Base-by-base conservation (phyloP, 139 green algal genomes). In the Tetraselmis striata region DNA sequence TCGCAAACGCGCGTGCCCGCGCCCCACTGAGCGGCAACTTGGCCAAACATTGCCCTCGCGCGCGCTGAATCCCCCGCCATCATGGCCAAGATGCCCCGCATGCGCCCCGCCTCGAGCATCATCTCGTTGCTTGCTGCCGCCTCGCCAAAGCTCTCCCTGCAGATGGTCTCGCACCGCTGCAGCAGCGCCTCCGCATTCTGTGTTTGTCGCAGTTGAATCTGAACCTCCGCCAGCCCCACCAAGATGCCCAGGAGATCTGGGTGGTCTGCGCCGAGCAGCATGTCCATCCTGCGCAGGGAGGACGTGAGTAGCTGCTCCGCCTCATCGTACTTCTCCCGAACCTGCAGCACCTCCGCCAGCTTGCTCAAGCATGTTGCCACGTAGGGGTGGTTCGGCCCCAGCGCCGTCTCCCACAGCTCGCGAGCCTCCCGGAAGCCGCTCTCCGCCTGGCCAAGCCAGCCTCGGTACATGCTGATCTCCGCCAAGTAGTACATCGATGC, bases 391-490 rank as follows among this genome's bases (percentile, higher is more conserved):
- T 83, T 79, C 0, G 79, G 45, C 2, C 83, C 83, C 31, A 76
- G 80, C 23, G 31, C 24, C 28, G n/a, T 27, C 79, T 86, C 83
- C 25, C 83, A 28, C 30, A 80, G 79, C 31, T 28, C 32, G 32
- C 81, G 26, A 11, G 67, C 59, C 31, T 30, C 27, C 11, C 79
- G 28, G 25, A 29, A 32, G 5, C 59, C 2, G 26, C 23, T 67
- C 75, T 86, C 83, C 27, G 83, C 83, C 75, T 83, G 75, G 31
- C 77, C 32, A 31, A 74, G 77, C 31, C 79, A 83, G 32, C 75
- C 30, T 18, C 0, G 1, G 5, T 77, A 24, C 59, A 30, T 28
- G 29, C 1, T 28, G 26, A 28, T 29, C 11, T 24, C 1, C 5
- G 1, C 24, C 0, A 45, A 1, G 1, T 1, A 58, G 11, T 29